Percentiles rank a stretch among this genome's conserved stretches.
Conservation (phyloP, 2,329 filamentous ascomycete species). For the Tolypocladium ovalisporum region DNA sequence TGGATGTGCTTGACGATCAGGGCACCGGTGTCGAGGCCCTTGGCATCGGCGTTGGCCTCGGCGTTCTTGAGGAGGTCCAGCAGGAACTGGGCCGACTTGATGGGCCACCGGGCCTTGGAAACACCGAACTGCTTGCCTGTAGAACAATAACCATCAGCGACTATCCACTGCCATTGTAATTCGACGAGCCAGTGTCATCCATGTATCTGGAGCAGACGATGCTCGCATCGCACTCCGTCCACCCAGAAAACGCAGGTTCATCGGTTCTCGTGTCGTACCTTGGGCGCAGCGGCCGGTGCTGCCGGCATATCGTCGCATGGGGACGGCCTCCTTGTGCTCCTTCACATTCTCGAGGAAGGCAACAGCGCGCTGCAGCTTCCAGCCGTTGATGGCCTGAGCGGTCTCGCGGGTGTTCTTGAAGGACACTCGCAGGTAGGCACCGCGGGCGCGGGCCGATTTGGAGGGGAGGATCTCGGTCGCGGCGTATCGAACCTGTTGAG, state of each 20-base stretch:
- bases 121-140: conserved; percentile 98
- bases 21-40: conserved; percentile 95
- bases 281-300: conserved; percentile 92
- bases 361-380: conserved; percentile 91
- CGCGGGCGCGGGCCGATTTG: conserved; percentile 95
- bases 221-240: not conserved
- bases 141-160: conserved; percentile 15
- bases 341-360: conserved; percentile 97
- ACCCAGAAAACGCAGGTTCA: not conserved
- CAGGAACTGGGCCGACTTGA: conserved; percentile 98
- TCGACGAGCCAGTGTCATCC: not conserved
- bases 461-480: conserved; percentile 74
- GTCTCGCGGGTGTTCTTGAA: conserved; percentile 99
- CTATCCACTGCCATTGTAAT: not conserved
- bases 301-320: conserved; percentile 95
- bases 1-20: conserved; percentile 99
- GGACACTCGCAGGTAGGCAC: conserved; percentile 96
- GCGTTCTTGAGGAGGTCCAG: conserved; percentile 96
- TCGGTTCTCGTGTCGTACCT: conserved; percentile 55
- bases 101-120: conserved; percentile 94
- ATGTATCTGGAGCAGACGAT: not conserved
- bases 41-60: conserved; percentile 92
- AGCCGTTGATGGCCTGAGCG: conserved; percentile 98
- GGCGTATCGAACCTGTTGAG: conserved; percentile 81
- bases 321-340: conserved; percentile 93